A percentile compares a stretch with the other conserved stretches of the same genome.
Evolutionary conservation across 768 basidiomycete species (phyloP).

Genomic region (Tulasnella sp.): DNA sequence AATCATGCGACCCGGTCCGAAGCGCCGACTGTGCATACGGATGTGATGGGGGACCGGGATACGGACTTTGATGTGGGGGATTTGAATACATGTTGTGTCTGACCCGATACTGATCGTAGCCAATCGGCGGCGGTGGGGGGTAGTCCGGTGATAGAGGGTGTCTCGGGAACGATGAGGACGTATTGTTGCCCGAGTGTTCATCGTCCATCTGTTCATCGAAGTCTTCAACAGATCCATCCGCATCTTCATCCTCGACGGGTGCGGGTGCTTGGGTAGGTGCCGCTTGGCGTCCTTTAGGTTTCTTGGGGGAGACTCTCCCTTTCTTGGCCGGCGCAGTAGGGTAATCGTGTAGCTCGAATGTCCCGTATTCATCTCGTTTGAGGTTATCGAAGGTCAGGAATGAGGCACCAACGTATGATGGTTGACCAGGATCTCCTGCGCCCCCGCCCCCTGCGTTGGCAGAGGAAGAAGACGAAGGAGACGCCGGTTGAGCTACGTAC

Average conservation of each 20-base stretch:
- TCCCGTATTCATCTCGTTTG: background rate
- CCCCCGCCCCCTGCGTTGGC: background rate
- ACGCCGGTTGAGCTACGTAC: background rate
- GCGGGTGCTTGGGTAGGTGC: background rate
- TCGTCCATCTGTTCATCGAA: background rate
- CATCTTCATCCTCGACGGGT: background rate
- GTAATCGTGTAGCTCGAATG: background rate
- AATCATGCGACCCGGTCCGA: conserved; percentile 1
- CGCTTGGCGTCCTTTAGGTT: background rate
- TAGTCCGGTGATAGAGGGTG: conserved; percentile 7
- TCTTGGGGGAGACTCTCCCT: background rate
- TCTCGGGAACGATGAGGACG: conserved; percentile 6
- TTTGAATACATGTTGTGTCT: background rate
- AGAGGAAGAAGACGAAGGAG: conserved; percentile 11
- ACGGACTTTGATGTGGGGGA: background rate
- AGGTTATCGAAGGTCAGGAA: conserved; percentile 13
- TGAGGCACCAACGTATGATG: background rate
- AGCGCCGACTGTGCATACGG: conserved; percentile 12
- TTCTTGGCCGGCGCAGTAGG: background rate
- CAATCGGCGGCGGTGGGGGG: background rate
- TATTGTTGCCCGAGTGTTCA: background rate
- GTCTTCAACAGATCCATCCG: conserved; percentile 4
- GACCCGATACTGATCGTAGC: conserved; percentile 1
- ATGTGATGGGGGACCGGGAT: conserved; percentile 4
- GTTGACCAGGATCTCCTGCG: conserved; percentile 3